Evolutionary conservation across 257 asterid genomes (phyloP), one percentile per base, ranked within the genome.

Genomic region (Coffea eugenioides): DNA sequence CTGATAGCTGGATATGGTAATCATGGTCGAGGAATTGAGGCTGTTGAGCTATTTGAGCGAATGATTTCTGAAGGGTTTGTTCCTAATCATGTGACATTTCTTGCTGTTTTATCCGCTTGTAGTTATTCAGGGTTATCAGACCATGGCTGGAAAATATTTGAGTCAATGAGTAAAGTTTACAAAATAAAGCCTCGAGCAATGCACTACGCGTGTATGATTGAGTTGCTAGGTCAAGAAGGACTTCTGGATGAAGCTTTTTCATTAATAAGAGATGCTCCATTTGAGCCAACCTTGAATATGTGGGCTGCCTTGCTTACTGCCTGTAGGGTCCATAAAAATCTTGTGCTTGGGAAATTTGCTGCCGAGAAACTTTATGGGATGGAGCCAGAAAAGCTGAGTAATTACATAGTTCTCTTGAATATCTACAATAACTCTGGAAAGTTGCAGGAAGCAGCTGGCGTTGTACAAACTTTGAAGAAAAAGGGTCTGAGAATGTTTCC

Each of bases 261-360:
- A 6, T 85, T 93, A 83, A 90, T 93, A 72, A 84, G 84, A 85
- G 91, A 91, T 74, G 90, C 94, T 62, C 95, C 97, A 2, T 87
- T 90, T 83, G 79, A 70, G 82, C 92, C 97, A 34, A 88, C 97
- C 6, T 61, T 87, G 57, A 92, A 92, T 83, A 93, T 91, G 97
- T 95, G 98, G 98, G 97, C 97, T 39, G 97, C 98, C 68, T 84
- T 95, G 87, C 92, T 92, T 77, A 95, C 98, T n/a, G 97, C 99
- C 39, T 89, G 98, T 79, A 87, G 98, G 87, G 85, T 84, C 77
- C 97, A 92, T 85, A 87, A 89, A 84, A 93, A 95, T 81, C 82
- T 88, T 34, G 92, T 80, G 69, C 98, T 92, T n/a, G 98, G 97
- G 16, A 93, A 91, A 86, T 88, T 89, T 82, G 98, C 97, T 34